Conservation (phyloP, 148 eudicot genomes). For the Vaccinium darrowii region DNA sequence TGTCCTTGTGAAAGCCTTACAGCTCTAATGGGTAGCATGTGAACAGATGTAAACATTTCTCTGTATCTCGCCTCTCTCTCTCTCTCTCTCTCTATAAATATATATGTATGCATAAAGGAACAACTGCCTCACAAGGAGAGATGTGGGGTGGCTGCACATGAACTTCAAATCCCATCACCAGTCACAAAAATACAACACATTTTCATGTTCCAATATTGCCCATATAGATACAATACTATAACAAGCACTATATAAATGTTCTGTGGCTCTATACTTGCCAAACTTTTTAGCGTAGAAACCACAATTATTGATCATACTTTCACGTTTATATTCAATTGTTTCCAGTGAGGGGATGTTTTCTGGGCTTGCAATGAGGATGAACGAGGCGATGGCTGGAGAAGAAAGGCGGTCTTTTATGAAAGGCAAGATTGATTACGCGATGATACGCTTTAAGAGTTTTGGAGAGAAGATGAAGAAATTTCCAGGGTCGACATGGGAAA, state of each 20-base stretch:
- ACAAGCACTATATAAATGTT: background rate
- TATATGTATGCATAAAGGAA: background rate
- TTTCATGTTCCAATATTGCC: background rate
- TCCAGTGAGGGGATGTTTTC: background rate
- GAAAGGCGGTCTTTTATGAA: background rate
- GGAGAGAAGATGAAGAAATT: slow-evolving; percentile 25
- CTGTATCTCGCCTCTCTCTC: background rate
- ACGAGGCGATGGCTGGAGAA: slow-evolving; percentile 8
- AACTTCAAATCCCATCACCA: background rate
- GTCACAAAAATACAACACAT: background rate
- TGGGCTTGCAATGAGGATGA: background rate
- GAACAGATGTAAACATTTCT: slow-evolving; percentile 21
- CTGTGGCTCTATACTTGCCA: background rate
- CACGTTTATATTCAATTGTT: background rate
- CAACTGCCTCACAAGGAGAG: background rate
- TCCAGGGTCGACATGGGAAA: slow-evolving; percentile 30
- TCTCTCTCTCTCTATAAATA: background rate
- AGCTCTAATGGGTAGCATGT: slow-evolving; percentile 38
- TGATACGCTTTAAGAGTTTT: background rate
- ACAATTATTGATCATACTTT: slow-evolving; percentile 16
- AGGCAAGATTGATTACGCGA: slow-evolving; percentile 11
- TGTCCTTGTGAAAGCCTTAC: slow-evolving; percentile 11
- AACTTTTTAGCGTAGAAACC: background rate
- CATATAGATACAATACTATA: background rate
- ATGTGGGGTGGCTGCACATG: background rate